Evolutionary conservation across 2,329 filamentous ascomycete genomes (phyloP).

Genomic region (Geosmithia flava): DNA sequence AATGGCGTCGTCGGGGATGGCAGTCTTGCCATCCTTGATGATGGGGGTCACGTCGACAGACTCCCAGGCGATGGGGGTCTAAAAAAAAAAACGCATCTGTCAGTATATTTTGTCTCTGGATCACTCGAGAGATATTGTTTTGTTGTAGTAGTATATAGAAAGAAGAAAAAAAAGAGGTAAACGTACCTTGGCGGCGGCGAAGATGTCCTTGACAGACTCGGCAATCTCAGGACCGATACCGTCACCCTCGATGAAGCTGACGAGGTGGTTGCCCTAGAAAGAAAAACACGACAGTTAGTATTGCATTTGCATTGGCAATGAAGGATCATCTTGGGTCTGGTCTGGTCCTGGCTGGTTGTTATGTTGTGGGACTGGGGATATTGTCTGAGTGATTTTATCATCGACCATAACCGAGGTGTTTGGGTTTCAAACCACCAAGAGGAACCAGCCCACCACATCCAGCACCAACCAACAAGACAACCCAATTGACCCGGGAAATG

Average conservation of each 20-base stretch:
- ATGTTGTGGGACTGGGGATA: conserved; percentile 6
- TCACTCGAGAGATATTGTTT: too few species aligned
- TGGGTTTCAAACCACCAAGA: background rate
- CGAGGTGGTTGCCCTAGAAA: conserved; percentile 77
- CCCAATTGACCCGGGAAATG: background rate
- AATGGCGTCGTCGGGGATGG: conserved; percentile 87
- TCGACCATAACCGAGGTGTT: background rate
- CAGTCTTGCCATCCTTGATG: conserved; percentile 88
- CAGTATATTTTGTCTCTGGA: too few species aligned
- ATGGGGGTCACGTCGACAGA: conserved; percentile 90
- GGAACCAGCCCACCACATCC: conserved; percentile 1
- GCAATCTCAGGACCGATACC: conserved; percentile 98
- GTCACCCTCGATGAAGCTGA: conserved; percentile 96
- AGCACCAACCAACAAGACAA: too few species aligned
- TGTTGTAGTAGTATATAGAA: too few species aligned
- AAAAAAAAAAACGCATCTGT: too few species aligned
- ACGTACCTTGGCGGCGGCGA: conserved; percentile 79
- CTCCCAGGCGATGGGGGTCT: conserved; percentile 94
- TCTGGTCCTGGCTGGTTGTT: background rate
- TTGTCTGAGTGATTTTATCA: conserved; percentile 28
- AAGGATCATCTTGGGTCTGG: conserved; percentile 6
- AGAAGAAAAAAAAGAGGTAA: conserved; percentile 1
- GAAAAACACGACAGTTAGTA: background rate
- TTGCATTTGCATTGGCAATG: conserved; percentile 9
- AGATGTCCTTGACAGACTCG: conserved; percentile 98